Conservation (phyloP, 805 yeast genomes). For the Candida germanica region DNA sequence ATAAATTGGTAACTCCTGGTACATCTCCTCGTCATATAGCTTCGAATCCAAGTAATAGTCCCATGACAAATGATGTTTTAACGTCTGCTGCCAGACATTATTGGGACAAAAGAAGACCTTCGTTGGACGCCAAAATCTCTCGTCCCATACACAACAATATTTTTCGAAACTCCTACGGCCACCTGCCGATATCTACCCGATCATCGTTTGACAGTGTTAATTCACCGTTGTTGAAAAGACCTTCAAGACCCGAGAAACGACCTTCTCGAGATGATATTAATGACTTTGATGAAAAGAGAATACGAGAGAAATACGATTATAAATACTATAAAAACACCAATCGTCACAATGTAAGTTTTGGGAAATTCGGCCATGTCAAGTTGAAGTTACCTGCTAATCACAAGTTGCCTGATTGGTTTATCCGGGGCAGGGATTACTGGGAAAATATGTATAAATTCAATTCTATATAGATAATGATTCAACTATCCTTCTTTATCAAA, state of each 20-base stretch:
- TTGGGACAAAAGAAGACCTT: conserved; percentile 28
- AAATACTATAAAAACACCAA: conserved; percentile 42
- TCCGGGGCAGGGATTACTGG: conserved; percentile 62
- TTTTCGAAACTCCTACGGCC: conserved; percentile 15
- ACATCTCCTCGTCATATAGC: conserved; percentile 24
- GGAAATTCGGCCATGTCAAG: conserved; percentile 37
- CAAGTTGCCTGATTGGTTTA: conserved; percentile 75
- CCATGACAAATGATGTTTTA: conserved; percentile 2
- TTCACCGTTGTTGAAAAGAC: conserved; percentile 3
- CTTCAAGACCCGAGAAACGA: conserved; percentile 8
- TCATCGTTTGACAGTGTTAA: conserved; percentile 11
- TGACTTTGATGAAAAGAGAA: conserved; percentile 13
- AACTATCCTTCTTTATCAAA: conserved; percentile 12
- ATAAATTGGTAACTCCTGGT: conserved; percentile 25
- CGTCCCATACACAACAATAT: conserved; percentile 17
- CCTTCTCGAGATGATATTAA: conserved; percentile 11
- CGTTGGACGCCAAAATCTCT: conserved; percentile 30
- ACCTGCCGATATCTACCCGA: conserved; percentile 9
- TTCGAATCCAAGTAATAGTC: not conserved
- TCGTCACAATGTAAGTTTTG: conserved; percentile 27
- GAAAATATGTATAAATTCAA: conserved; percentile 51
- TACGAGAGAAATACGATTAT: conserved; percentile 25
- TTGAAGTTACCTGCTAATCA: conserved; percentile 59
- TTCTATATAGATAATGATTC: not conserved
- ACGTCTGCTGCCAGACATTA: conserved; percentile 16